phyloP scores from a whole-genome alignment of 805 yeast genomes.

The Candida qinlingensis region DNA sequence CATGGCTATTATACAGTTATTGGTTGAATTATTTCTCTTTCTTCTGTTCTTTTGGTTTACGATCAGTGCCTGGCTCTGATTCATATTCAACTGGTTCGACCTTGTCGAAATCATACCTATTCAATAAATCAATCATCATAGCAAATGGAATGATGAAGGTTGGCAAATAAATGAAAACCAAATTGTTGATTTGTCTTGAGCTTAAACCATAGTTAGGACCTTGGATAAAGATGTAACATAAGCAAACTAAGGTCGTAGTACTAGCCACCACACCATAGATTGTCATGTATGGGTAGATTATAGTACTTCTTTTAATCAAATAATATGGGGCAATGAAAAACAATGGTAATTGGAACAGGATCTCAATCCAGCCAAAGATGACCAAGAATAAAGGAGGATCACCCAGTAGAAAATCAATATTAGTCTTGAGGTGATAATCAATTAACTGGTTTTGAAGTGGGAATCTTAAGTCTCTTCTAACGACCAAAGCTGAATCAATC shows the following conservation, averaged over 20 bases:
- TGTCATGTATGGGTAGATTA: slow-evolving; percentile 39
- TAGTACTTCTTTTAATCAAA: slow-evolving; percentile 29
- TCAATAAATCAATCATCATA: slow-evolving; percentile 32
- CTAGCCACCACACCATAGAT: slow-evolving; percentile 82
- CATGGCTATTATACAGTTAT: neutral
- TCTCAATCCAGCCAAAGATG: slow-evolving; percentile 65
- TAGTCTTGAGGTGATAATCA: slow-evolving; percentile 52
- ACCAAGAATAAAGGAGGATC: slow-evolving; percentile 68
- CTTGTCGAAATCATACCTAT: slow-evolving; percentile 9
- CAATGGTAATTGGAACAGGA: slow-evolving; percentile 74
- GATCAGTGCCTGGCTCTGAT: neutral
- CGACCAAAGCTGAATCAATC: slow-evolving; percentile 67
- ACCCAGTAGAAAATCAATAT: slow-evolving; percentile 66
- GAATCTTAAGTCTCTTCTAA: slow-evolving; percentile 48
- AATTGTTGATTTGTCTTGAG: slow-evolving; percentile 32
- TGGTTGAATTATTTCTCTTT: neutral
- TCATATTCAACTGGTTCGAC: neutral
- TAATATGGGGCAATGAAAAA: slow-evolving; percentile 45
- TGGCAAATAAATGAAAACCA: slow-evolving; percentile 60
- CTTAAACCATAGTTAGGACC: slow-evolving; percentile 30
- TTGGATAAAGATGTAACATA: slow-evolving; percentile 40
- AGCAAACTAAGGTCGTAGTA: slow-evolving; percentile 71
- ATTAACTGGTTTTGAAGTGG: slow-evolving; percentile 45
- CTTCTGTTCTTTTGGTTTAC: neutral
- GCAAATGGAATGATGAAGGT: slow-evolving; percentile 59